A percentile compares a stretch with the other conserved stretches of the same genome.
These are phyloP conservation scores for Candida krabiensis DNA, from an alignment of 805 yeast genomes.

Conservation along the genomic window DNA sequence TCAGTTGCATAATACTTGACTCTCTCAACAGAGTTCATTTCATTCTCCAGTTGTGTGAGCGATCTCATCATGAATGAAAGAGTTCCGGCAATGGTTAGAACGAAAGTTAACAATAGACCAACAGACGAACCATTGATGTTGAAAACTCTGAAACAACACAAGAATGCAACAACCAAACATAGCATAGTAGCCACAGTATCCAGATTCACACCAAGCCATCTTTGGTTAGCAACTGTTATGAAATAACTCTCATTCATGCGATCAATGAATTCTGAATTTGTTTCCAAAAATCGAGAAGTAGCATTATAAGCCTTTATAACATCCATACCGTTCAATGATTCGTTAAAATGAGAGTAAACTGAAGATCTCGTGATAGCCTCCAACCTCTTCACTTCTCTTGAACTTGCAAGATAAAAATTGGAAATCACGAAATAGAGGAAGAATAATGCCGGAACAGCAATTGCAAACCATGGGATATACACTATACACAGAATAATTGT, in stretches of 20 bases:
- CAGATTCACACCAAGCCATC: constrained; percentile 62
- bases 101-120: constrained; percentile 61
- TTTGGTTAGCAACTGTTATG: constrained; percentile 54
- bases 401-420: constrained; percentile 64
- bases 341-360: constrained; percentile 71
- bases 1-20: constrained; percentile 60
- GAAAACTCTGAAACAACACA: constrained; percentile 61
- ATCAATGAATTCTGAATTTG: constrained; percentile 49
- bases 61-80: constrained; percentile 55
- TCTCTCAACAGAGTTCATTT: constrained; percentile 82
- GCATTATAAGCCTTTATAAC: constrained; percentile 62
- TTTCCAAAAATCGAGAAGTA: constrained; percentile 42
- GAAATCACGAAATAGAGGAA: constrained; percentile 47
- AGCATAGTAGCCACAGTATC: constrained; percentile 46
- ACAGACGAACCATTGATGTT: constrained; percentile 57
- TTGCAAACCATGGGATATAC: constrained; percentile 60
- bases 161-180: constrained; percentile 49
- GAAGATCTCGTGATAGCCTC: constrained; percentile 72
- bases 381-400: constrained; percentile 73
- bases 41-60: constrained; percentile 70
- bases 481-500: constrained; percentile 41
- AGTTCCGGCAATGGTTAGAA: constrained; percentile 56
- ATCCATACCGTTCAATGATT: constrained; percentile 61
- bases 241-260: constrained; percentile 67
- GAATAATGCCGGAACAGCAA: constrained; percentile 58